Base-by-base conservation (phyloP, 2,329 filamentous ascomycete species). In the Scedosporium apiospermum region DNA sequence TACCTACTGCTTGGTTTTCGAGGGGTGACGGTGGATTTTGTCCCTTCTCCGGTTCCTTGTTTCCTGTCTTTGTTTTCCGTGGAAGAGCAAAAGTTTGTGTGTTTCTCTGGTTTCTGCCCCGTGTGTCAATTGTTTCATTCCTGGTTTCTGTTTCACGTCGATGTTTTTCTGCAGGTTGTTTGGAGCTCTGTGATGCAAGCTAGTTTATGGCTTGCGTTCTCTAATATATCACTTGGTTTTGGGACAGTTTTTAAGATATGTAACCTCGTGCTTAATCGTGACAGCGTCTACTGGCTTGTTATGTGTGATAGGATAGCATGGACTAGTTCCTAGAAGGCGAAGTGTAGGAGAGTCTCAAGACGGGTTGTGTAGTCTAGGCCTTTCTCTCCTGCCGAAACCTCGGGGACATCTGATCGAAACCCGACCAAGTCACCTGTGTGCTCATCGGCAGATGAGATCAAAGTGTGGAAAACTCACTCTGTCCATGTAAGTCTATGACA, bases 21-120 rank as follows among this genome's bases (percentile, higher is more conserved):
- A 38, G 9, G 38, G 34, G 23, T 14, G 30, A n/a, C 41, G 7
- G 23, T 57, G 3, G 14, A 30, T 59, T 10, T 34, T 57, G n/a
- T 27, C 41, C 27, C 44, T 64, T 30, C 44, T 34, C 30, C 58
- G 41, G 23, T 60, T 38, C 46, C 51, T 26, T 18, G n/a, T 38
- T 7, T 14, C 42, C 60, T 18, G 18, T n/a, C 12, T 23, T 59
- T 51, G 41, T 53, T 21, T n/a, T 18, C 12, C 9, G 12, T 14
- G 38, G 30, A 57, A 62, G 27, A 62, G 16, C 30, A 57, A 57
- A 57, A 62, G 53, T 62, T 23, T 62, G 51, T 53, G n/a, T 42
- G 27, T 23, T 38, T 27, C 59, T 58, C 27, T 34, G 60, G 60
- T 34, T 57, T 34, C 3, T 38, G 58, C 60, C n/a, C 6, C 59